These are phyloP conservation scores for Wickerhamomyces subpelliculosus DNA, from an alignment of 805 yeast species.

Conservation along the genomic window DNA sequence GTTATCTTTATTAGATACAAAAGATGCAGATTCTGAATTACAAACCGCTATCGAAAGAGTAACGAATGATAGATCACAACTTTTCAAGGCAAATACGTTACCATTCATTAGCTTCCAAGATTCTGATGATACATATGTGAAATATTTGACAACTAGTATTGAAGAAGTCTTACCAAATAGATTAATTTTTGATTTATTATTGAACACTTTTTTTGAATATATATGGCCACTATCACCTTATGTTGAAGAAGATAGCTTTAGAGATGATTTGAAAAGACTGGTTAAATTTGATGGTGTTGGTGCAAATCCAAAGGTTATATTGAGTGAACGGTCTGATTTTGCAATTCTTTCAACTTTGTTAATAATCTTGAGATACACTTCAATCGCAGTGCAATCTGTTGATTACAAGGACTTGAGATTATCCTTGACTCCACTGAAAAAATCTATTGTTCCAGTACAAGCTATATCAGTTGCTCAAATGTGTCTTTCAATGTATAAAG, in stretches of 20 bases:
- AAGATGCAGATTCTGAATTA: conserved; percentile 6
- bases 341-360: not conserved
- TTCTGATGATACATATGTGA: not conserved
- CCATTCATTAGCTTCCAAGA: not conserved
- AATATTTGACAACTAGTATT: not conserved
- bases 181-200: not conserved
- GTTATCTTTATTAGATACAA: conserved; percentile 10
- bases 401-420: not conserved
- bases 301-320: not conserved
- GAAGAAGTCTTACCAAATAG: not conserved
- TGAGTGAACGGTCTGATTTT: conserved; percentile 1
- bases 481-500: conserved; percentile 1
- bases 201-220: not conserved
- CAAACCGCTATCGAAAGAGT: conserved; percentile 4
- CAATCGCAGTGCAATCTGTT: not conserved
- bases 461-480: not conserved
- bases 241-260: not conserved
- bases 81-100: not conserved
- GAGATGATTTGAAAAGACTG: not conserved
- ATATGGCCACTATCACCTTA: not conserved
- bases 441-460: not conserved
- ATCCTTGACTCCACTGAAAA: not conserved
- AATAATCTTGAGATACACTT: not conserved
- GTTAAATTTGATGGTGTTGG: not conserved
- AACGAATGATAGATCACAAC: conserved; percentile 4